Evolutionary conservation across 306 rosid genomes (phyloP), one percentile per base, ranked within the genome.

Genomic region (Castanopsis chinensis): DNA sequence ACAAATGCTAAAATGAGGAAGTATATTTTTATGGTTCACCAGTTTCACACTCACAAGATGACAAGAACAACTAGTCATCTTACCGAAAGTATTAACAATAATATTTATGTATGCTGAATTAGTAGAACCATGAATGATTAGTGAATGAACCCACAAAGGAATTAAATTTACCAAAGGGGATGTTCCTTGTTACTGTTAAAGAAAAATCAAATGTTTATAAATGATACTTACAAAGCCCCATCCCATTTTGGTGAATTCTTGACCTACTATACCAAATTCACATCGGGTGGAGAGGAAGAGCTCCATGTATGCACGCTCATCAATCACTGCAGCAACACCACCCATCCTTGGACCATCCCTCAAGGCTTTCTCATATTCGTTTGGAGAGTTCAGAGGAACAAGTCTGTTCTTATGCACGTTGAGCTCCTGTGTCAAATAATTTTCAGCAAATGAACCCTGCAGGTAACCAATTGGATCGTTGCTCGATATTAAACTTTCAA

Each of bases 161-260:
- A 35, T 35, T 35, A 35, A 45, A 11, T 45, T 45, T 45, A 45
- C 52, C 52, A 11, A 45, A 12, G 52, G 52, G 52, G 52, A 8
- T 45, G 52, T 45, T 45, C 52, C 52, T 12, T 12, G 4, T 45
- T 45, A 45, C 12, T 45, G 61, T 8, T 18, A 20, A 3, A 35
- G 57, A 85, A 32, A 54, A 70, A 54, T 4, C 19, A 71, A 55
- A 67, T 4, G 58, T 4, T 14, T 30, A 12, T 2, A 72, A 73
- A 51, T 76, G 76, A 76, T 60, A 88, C 99, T 91, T 83, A 96
- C 99, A 88, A 91, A 95, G 84, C 99, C 99, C 98, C 97, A 96
- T 5, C 97, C 97, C 8, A 89, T 88, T 89, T 90, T 88, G 78
- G 99, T 93, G 90, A 96, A 96, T 76, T 93, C 97, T 82, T 86